phyloP scores from a whole-genome alignment of 2,329 filamentous ascomycete species.

The Epichloe sibirici region DNA sequence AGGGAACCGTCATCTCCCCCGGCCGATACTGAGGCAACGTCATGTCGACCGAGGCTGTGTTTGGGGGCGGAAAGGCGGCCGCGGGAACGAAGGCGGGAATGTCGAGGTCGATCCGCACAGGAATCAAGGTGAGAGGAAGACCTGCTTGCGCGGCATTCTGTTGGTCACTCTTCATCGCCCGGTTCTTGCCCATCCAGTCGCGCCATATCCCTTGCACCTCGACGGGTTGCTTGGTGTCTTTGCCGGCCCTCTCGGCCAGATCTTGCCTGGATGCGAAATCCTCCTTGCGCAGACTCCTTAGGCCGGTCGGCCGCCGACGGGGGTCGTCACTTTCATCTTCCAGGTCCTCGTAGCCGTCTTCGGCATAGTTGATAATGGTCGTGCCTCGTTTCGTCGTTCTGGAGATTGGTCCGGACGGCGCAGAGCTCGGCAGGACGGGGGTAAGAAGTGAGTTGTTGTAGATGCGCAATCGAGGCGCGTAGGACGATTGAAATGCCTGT shows the following conservation, averaged over 20 bases:
- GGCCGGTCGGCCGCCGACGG: slow-evolving; percentile 66
- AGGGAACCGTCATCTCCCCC: slow-evolving; percentile 70
- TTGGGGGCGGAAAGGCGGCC: slow-evolving; percentile 50
- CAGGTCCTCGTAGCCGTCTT: slow-evolving; percentile 81
- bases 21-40: slow-evolving; percentile 66
- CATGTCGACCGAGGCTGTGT: slow-evolving; percentile 53
- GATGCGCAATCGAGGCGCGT: slow-evolving; percentile 77
- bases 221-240: slow-evolving; percentile 67
- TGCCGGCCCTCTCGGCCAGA: slow-evolving; percentile 64
- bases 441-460: slow-evolving; percentile 89
- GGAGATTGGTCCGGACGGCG: slow-evolving; percentile 51
- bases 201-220: slow-evolving; percentile 84
- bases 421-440: slow-evolving; percentile 58
- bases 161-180: slow-evolving; percentile 40
- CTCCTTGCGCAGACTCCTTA: slow-evolving; percentile 71
- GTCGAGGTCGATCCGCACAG: slow-evolving; percentile 92
- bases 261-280: slow-evolving; percentile 53
- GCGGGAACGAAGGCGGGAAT: slow-evolving; percentile 64
- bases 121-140: slow-evolving; percentile 81
- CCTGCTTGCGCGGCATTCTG: slow-evolving; percentile 55
- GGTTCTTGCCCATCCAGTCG: slow-evolving; percentile 82
- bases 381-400: slow-evolving; percentile 96
- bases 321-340: slow-evolving; percentile 63
- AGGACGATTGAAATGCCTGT: slow-evolving; percentile 82
- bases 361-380: slow-evolving; percentile 93